Percentiles rank a stretch among this genome's conserved stretches.
Evolutionary conservation across 139 green algal genomes (phyloP).

Genomic region (Haematococcus sp.): DNA sequence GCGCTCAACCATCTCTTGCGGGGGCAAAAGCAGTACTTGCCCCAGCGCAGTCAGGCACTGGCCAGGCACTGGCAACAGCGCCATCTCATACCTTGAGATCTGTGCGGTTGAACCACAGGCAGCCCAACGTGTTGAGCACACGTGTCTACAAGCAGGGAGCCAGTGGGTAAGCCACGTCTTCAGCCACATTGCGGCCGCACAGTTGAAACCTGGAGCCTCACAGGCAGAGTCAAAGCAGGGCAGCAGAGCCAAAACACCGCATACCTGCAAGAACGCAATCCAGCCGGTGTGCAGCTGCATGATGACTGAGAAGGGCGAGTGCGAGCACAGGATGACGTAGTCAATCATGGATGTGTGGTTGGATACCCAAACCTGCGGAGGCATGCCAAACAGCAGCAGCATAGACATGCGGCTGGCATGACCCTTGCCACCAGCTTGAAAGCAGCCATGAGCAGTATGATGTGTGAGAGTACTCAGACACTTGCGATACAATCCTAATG

Average conservation of each 20-base stretch:
- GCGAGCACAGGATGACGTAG: slow-evolving; percentile 90
- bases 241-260: too few species aligned
- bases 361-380: slow-evolving; percentile 84
- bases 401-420: background rate
- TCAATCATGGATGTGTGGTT: slow-evolving; percentile 99
- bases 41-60: too few species aligned
- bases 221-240: too few species aligned
- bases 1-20: too few species aligned
- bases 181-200: too few species aligned
- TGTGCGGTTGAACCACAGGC: slow-evolving; percentile 97
- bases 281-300: slow-evolving; percentile 86
- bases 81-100: slow-evolving; percentile 47
- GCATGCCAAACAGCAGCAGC: background rate
- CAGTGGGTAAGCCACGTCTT: too few species aligned
- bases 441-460: background rate
- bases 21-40: too few species aligned
- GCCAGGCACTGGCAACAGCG: too few species aligned
- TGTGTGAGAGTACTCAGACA: background rate
- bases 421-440: background rate
- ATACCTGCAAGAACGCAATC: slow-evolving; percentile 57
- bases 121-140: slow-evolving; percentile 85
- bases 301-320: slow-evolving; percentile 89
- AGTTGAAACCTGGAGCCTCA: too few species aligned
- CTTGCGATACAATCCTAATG: too few species aligned
- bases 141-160: slow-evolving; percentile 79